Conservation (phyloP, 257 asterid genomes). For the Leonotis leonurus region DNA sequence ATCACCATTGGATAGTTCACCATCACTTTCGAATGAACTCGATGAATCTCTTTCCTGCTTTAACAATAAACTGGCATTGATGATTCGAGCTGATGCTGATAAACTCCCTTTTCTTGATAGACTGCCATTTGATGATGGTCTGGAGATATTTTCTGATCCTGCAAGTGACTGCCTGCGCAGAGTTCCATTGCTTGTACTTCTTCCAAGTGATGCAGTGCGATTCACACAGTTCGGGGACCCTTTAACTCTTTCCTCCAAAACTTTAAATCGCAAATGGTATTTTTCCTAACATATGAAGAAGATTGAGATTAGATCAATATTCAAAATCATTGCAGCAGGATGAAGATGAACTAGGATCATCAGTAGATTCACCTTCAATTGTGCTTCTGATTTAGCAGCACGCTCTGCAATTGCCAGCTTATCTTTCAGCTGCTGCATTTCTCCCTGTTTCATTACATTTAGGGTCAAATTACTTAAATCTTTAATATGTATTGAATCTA, state of each 20-base stretch:
- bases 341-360: neutral
- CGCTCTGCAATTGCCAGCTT: slow-evolving; percentile 75
- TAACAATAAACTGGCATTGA: slow-evolving; percentile 31
- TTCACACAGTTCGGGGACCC: slow-evolving; percentile 35
- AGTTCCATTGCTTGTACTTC: slow-evolving; percentile 42
- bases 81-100: slow-evolving; percentile 31
- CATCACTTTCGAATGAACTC: slow-evolving; percentile 32
- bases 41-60: slow-evolving; percentile 39
- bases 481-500: neutral
- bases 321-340: slow-evolving; percentile 8
- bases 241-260: slow-evolving; percentile 76
- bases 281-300: slow-evolving; percentile 53
- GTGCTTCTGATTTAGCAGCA: slow-evolving; percentile 82
- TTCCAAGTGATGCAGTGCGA: slow-evolving; percentile 38
- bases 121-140: slow-evolving; percentile 39
- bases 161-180: slow-evolving; percentile 59
- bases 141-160: slow-evolving; percentile 49
- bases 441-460: slow-evolving; percentile 38
- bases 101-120: slow-evolving; percentile 33
- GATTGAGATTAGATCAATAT: neutral
- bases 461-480: slow-evolving; percentile 8
- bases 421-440: slow-evolving; percentile 75
- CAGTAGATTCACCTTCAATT: slow-evolving; percentile 50
- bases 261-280: slow-evolving; percentile 74
- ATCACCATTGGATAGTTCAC: slow-evolving; percentile 31